Conservation (phyloP, 345 rosid species). For the Aethionema arabicum region DNA sequence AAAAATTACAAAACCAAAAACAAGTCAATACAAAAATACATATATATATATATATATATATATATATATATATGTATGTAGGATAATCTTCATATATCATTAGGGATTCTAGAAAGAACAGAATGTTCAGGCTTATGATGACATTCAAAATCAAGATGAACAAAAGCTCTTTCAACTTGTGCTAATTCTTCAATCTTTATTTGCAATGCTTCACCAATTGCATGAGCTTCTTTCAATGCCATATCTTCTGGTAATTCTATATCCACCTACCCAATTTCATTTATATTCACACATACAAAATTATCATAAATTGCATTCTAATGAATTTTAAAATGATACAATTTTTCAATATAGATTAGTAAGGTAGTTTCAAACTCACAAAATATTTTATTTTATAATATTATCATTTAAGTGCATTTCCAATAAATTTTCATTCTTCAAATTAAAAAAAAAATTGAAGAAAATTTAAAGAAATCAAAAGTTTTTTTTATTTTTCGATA, state of each 20-base stretch:
- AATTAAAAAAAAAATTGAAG: too few relatives aligned
- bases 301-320: too few relatives aligned
- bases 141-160: conserved; percentile 87
- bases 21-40: neutral
- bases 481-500: too few relatives aligned
- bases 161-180: conserved; percentile 90
- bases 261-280: conserved; percentile 61
- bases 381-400: too few relatives aligned
- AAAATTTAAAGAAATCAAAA: too few relatives aligned
- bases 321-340: too few relatives aligned
- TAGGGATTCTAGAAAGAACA: conserved; percentile 64
- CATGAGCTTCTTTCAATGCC: conserved; percentile 74
- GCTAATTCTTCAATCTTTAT: conserved; percentile 77
- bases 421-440: too few relatives aligned
- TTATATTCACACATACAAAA: too few relatives aligned
- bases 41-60: neutral
- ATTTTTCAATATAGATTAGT: too few relatives aligned
- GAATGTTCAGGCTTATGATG: conserved; percentile 90
- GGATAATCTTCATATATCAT: conserved; percentile 28
- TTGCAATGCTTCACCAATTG: conserved; percentile 78
- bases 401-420: too few relatives aligned
- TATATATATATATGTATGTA: neutral
- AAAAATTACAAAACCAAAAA: neutral
- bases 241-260: conserved; percentile 82
- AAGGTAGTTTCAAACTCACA: too few relatives aligned